phyloP scores from a whole-genome alignment of 371 early-diverging fungal genomes.

The Conidiobolus incongruus region DNA sequence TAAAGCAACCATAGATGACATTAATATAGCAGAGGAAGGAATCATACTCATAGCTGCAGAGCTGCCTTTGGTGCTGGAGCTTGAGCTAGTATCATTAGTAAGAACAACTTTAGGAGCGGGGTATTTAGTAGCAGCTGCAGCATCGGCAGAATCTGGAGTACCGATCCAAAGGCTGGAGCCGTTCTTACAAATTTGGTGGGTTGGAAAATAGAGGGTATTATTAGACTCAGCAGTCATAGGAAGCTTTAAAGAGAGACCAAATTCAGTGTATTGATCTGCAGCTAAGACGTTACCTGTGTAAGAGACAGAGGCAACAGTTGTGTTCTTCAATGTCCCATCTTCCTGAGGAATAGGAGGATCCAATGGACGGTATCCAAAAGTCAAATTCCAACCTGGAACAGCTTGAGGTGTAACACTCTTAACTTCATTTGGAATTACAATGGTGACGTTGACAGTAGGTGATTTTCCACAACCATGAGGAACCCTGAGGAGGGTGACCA shows the following conservation, averaged over 20 bases:
- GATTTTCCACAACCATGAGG: slow-evolving; percentile 13
- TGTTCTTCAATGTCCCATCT: too few species aligned
- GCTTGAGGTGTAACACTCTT: slow-evolving; percentile 9
- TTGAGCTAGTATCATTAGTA: too few species aligned
- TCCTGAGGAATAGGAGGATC: too few species aligned
- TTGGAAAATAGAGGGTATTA: slow-evolving; percentile 10
- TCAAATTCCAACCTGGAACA: slow-evolving; percentile 10
- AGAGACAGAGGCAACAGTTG: slow-evolving; percentile 9
- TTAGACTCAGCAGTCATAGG: slow-evolving; percentile 5
- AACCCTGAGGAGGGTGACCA: slow-evolving; percentile 5
- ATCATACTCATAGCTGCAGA: too few species aligned
- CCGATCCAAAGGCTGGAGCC: too few species aligned
- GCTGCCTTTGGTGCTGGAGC: too few species aligned
- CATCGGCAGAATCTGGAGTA: too few species aligned
- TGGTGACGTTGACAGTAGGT: slow-evolving; percentile 9
- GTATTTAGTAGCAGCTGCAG: too few species aligned
- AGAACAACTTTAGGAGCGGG: too few species aligned
- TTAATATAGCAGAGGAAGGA: too few species aligned
- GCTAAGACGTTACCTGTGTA: slow-evolving; percentile 9
- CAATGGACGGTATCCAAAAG: too few species aligned
- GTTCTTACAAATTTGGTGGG: slow-evolving; percentile 9
- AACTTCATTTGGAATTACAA: slow-evolving; percentile 6
- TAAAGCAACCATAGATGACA: too few species aligned
- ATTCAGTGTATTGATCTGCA: slow-evolving; percentile 11
- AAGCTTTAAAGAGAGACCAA: slow-evolving; percentile 8